A percentile compares a stretch with the other conserved stretches of the same genome.
Evolutionary conservation across 805 yeast species (phyloP).

Genomic region (Cyberlindnera samutprakarnensis): DNA sequence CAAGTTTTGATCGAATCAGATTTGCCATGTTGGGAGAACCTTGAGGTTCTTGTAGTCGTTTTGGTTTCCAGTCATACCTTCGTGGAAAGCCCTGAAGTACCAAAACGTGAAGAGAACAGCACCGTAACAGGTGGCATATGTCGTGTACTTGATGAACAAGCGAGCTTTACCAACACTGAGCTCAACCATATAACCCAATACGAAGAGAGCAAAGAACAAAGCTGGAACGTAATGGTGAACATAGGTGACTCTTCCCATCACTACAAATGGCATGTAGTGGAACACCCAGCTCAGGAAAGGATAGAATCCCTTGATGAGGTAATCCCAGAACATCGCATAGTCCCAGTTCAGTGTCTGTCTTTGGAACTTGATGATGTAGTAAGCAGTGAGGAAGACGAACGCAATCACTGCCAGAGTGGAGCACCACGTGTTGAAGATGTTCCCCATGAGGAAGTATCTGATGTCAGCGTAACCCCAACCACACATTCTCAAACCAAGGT

Average conservation of each 20-base stretch:
- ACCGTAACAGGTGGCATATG: slow-evolving; percentile 41
- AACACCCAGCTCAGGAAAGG: slow-evolving; percentile 89
- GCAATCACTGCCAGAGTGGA: slow-evolving; percentile 49
- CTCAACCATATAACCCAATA: slow-evolving; percentile 32
- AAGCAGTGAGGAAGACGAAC: slow-evolving; percentile 35
- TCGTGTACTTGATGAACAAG: slow-evolving; percentile 19
- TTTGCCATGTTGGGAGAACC: slow-evolving; percentile 51
- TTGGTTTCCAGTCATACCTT: slow-evolving; percentile 68
- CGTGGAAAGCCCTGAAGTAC: slow-evolving; percentile 59
- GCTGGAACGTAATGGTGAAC: slow-evolving; percentile 97
- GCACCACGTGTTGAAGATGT: slow-evolving; percentile 72
- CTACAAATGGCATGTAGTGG: slow-evolving; percentile 80
- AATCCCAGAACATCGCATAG: slow-evolving; percentile 31
- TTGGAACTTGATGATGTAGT: slow-evolving; percentile 52
- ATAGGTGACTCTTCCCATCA: slow-evolving; percentile 95
- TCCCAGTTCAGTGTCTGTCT: slow-evolving; percentile 52
- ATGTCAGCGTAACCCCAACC: slow-evolving; percentile 51
- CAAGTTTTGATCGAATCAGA: no score
- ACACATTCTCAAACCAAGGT: slow-evolving; percentile 69
- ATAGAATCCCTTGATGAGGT: slow-evolving; percentile 60
- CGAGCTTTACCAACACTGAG: slow-evolving; percentile 17
- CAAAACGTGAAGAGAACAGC: slow-evolving; percentile 50
- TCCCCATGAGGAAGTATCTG: slow-evolving; percentile 64
- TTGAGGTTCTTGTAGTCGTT: slow-evolving; percentile 41
- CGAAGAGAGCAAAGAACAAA: slow-evolving; percentile 83